Evolutionary conservation across 805 yeast genomes (phyloP), one percentile per base, ranked within the genome.

Genomic region (Metschnikowia lunata): DNA sequence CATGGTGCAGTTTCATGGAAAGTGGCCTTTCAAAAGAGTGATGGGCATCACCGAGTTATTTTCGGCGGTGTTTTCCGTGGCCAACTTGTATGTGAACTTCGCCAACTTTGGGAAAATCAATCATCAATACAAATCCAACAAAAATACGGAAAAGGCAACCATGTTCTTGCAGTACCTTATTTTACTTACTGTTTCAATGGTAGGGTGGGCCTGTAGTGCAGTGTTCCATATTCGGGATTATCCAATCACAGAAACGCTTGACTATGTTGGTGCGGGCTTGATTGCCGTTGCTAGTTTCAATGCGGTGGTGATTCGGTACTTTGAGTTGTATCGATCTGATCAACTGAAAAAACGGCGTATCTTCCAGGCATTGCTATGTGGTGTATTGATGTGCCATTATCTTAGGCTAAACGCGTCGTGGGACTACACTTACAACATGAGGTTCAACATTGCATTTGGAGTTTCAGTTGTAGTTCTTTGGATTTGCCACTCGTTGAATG

Each of bases 1-100:
- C 6, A 53, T 63, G 51, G 73, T 69, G n/a, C 71, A 71, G 46
- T 71, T 69, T 47, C 56, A 58, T 39, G 75, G 75, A 5, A 71
- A 71, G 48, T 71, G 75, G 75, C 75, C 75, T 5, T 71, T 71
- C 41, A 44, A 39, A 6, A 52, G 74, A 28, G 53, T 69, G 1
- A 55, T 62, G 29, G 74, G 73, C 1, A 53, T 64, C 18, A 67
- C 69, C 26, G 75, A 71, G 45, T 28, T 68, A 26, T 59, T 61
- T 30, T 64, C 71, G 33, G 59, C 59, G 11, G 28, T 69, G 7
- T 68, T 71, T 43, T 66, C 72, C 9, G 23, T 64, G 15, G 66
- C 62, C 8, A 71, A 71, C 43, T 59, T 69, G n/a, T 56, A 58
- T 35, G 62, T 63, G 40, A 67, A 67, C 49, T 65, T 60, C 43